Evolutionary conservation across 768 basidiomycete species (phyloP), one percentile per base, ranked within the genome.

Genomic region (Cystobasidium onofrii): DNA sequence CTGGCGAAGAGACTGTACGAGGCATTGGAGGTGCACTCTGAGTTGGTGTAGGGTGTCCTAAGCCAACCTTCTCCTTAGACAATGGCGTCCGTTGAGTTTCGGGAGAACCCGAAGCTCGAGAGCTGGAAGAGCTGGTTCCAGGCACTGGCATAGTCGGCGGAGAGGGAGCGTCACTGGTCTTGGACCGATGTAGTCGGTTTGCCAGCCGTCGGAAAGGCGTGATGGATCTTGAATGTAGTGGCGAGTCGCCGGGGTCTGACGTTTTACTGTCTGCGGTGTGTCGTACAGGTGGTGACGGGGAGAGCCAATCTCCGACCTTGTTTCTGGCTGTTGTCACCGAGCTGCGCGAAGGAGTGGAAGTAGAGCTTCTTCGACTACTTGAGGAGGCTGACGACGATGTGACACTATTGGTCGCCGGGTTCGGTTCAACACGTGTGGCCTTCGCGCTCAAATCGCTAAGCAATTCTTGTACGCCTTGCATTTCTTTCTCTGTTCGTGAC

Each of bases 401-500:
- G 31, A 60, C 31, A 27, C 57, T 29, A 29, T 60, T 20, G 23
- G 57, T 7, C 6, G 27, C 25, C 6, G 12, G 6, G 2, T 60
- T 12, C 57, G 6, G 29, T 9, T 34, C 57, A 20, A 4, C 17
- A 20, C 33, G 57, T 67, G 65, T 54, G 7, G 23, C 31, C 10
- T 44, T n/a, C 4, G 52, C 69, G 25, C 69, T 71, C 33, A 52
- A 15, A 34, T 74, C 64, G 15, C 50, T 27, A 1, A 75, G 23
- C 1, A 76, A 18, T 13, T 66, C 74, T 67, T 76, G 75, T 6
- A 64, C 57, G 6, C 71, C 43, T n/a, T 39, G 66, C 90, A 96
- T 90, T 75, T 93, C 91, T 31, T 84, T 82, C 77, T 94, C 91
- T 13, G 91, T 90, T 72, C 90, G 84, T 25, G 85, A 79, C 77